Percentiles rank a stretch among this genome's conserved stretches.
phyloP scores from a whole-genome alignment of 768 basidiomycete species.

The Amanita thiersii region DNA sequence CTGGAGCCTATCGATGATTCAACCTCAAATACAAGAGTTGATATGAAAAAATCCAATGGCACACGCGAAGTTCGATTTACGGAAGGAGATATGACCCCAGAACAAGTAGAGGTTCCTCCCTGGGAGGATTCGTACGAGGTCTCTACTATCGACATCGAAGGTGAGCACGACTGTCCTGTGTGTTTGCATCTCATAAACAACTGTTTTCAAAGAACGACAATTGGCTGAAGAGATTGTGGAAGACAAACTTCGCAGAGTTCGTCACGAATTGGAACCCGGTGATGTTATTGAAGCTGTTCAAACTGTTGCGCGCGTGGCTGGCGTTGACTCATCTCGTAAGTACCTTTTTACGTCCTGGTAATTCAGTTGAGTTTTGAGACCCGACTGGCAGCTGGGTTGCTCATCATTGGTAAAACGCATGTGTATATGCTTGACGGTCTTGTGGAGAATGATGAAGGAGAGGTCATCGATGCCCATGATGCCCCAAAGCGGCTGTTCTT shows the following conservation, averaged over 20 bases:
- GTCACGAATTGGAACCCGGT: constrained; percentile 81
- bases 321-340: constrained; percentile 89
- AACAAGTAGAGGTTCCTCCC: constrained; percentile 57
- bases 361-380: background rate
- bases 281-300: constrained; percentile 83
- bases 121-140: constrained; percentile 73
- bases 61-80: constrained; percentile 42
- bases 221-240: constrained; percentile 75
- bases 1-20: constrained; percentile 57
- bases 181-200: constrained; percentile 1
- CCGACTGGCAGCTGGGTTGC: constrained; percentile 58
- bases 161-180: constrained; percentile 21
- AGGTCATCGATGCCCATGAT: constrained; percentile 82
- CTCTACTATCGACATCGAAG: constrained; percentile 53
- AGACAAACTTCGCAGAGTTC: constrained; percentile 81
- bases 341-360: constrained; percentile 9
- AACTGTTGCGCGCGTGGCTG: constrained; percentile 82
- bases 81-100: constrained; percentile 36
- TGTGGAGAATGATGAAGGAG: constrained; percentile 79
- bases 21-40: constrained; percentile 37
- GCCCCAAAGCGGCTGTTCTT: constrained; percentile 77
- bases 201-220: constrained; percentile 34
- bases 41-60: constrained; percentile 15
- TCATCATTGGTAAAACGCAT: constrained; percentile 81
- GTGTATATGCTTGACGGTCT: constrained; percentile 89